A percentile compares a stretch with the other conserved stretches of the same genome.
Evolutionary conservation across 768 basidiomycete genomes (phyloP).

Genomic region (Rhodotorula sphaerocarpa): DNA sequence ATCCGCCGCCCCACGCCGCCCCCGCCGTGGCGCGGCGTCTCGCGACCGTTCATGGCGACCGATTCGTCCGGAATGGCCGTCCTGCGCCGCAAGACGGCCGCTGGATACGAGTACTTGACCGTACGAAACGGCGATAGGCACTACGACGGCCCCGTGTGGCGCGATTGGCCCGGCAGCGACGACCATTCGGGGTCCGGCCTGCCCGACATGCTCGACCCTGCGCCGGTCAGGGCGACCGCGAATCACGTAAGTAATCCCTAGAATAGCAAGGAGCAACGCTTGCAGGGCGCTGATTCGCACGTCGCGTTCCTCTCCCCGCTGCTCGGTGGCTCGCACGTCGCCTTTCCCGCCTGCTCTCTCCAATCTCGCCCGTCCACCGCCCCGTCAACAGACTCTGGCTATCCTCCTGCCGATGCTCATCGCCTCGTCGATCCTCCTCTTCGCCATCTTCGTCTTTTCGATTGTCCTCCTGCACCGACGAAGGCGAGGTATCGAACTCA

Average conservation of each 20-base stretch:
- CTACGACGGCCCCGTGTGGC: neutral
- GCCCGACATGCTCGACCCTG: no score
- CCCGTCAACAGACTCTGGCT: slow-evolving; percentile 26
- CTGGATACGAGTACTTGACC: neutral
- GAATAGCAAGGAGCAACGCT: no score
- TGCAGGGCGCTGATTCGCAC: no score
- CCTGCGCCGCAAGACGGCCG: no score
- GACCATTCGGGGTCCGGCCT: neutral
- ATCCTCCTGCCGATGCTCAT: slow-evolving; percentile 87
- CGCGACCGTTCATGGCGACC: no score
- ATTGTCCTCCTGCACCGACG: slow-evolving; percentile 65
- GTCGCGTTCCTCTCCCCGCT: no score
- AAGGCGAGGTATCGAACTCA: slow-evolving; percentile 59
- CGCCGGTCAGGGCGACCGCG: no score
- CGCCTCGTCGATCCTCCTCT: slow-evolving; percentile 82
- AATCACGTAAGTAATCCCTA: no score
- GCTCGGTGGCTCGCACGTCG: neutral
- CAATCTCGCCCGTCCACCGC: neutral
- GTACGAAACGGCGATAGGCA: neutral
- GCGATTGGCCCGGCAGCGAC: neutral
- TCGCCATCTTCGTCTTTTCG: slow-evolving; percentile 87
- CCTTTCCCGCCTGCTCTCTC: no score
- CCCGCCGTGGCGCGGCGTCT: no score
- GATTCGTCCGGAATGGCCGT: no score
- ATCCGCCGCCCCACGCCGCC: no score